Evolutionary conservation across 1,284 basidiomycete species (phyloP), one percentile per base, ranked within the genome.

Genomic region (Inonotus hispidus): DNA sequence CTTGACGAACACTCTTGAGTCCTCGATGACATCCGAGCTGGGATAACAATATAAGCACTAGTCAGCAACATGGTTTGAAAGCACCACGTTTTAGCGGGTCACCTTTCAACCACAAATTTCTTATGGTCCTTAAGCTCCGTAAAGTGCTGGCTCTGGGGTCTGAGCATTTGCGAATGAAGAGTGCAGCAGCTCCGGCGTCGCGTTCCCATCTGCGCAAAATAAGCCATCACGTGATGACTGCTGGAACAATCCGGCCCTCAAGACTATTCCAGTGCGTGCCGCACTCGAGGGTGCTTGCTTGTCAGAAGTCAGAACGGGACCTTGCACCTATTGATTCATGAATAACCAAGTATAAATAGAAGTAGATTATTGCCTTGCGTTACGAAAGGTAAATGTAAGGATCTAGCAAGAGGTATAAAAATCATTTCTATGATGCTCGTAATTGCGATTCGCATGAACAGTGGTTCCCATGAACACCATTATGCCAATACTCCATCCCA

Each of bases 11-110:
- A 90, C 74, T 59, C 83, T 78, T 75, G 87, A 79, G 64, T 90
- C 86, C 53, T 84, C 82, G 45, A 91, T 76, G 29, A 90, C 88
- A 72, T 91, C 88, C 47, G 88, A 85, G 67, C 88, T 90, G 67
- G 59, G 56, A 16, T 19, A 3, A 29, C 13, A 7, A 11, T 21
- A 6, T 14, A 41, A 7, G 10, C 16, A 29, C 46, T 2, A 46
- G 21, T 45, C 21, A 38, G 7, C 19, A 16, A 25, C 23, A 41
- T 14, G 10, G 13, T 10, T n/a, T 38, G 19, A n/a, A 25, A 37
- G n/a, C 38, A 2, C 19, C 14, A 37, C 23, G 23, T 10, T 39
- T 59, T 21, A 46, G 54, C 14, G 45, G 25, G 63, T 52, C 46
- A 74, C 72, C 72, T 73, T 61, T 74, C 70, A 37, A 75, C 66